Percentiles rank a stretch among this genome's conserved stretches.
Evolutionary conservation across 2,329 filamentous ascomycete species (phyloP).

Genomic region (Fonsecaea monophora): DNA sequence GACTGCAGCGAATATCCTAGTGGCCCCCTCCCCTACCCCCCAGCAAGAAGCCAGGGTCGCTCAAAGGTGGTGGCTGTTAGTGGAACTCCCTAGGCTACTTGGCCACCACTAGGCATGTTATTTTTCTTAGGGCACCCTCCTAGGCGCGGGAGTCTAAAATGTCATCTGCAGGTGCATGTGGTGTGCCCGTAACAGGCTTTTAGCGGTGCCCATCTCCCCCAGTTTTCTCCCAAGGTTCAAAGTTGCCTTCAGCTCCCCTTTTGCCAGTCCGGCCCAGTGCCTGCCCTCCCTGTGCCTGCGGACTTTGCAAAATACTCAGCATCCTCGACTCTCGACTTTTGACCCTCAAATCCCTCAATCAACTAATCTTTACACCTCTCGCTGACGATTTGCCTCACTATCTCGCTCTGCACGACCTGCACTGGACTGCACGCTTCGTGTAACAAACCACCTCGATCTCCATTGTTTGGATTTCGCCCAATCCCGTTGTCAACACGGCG

Average conservation of each 20-base stretch:
- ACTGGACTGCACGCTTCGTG: slow-evolving; percentile 22
- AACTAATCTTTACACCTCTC: slow-evolving; percentile 1
- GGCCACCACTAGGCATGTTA: not conserved
- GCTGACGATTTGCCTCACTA: slow-evolving; percentile 2
- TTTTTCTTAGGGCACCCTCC: not conserved
- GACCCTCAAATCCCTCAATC: slow-evolving; percentile 7
- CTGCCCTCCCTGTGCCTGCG: slow-evolving; percentile 9
- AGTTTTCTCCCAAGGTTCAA: slow-evolving; percentile 8
- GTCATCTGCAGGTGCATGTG: slow-evolving; percentile 16
- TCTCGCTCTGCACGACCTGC: slow-evolving; percentile 17
- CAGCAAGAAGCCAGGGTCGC: not conserved
- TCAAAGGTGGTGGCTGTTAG: slow-evolving; percentile 1
- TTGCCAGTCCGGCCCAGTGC: slow-evolving; percentile 2
- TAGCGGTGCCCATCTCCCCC: slow-evolving; percentile 15
- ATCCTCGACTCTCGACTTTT: not conserved
- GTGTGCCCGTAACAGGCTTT: slow-evolving; percentile 13
- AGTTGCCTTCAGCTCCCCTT: slow-evolving; percentile 10
- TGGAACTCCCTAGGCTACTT: not conserved
- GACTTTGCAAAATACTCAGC: slow-evolving; percentile 8
- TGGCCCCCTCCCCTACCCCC: not conserved
- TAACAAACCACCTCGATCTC: slow-evolving; percentile 10
- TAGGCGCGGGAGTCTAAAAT: slow-evolving; percentile 14
- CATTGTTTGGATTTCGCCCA: slow-evolving; percentile 22
- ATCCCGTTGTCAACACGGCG: slow-evolving; percentile 20
- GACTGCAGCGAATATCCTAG: not conserved